Evolutionary conservation across 805 yeast species (phyloP).

Genomic region (Saturnispora silvae): DNA sequence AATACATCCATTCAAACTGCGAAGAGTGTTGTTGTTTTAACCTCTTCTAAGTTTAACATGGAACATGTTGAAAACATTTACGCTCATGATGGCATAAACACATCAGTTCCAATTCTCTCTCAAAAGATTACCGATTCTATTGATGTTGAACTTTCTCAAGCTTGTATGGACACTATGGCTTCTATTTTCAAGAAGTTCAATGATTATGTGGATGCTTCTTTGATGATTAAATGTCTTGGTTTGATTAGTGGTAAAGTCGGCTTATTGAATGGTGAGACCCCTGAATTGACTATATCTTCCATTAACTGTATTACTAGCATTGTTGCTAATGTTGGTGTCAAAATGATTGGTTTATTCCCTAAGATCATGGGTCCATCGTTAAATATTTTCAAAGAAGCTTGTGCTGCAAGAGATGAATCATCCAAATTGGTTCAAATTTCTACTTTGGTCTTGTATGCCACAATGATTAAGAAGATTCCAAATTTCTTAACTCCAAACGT

Average conservation of each 20-base stretch:
- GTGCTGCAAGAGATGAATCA: slow-evolving; percentile 20
- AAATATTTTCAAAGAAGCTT: slow-evolving; percentile 40
- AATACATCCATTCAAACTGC: slow-evolving; percentile 38
- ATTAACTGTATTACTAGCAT: slow-evolving; percentile 61
- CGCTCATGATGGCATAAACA: slow-evolving; percentile 41
- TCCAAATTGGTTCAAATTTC: slow-evolving; percentile 53
- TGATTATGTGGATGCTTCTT: slow-evolving; percentile 33
- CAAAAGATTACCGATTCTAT: slow-evolving; percentile 27
- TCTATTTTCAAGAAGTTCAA: slow-evolving; percentile 56
- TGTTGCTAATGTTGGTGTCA: slow-evolving; percentile 71
- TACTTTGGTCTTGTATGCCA: slow-evolving; percentile 57
- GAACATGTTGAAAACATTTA: slow-evolving; percentile 45
- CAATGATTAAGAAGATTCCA: slow-evolving; percentile 74
- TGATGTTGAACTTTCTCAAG: slow-evolving; percentile 49
- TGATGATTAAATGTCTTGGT: slow-evolving; percentile 39
- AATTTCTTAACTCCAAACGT: slow-evolving; percentile 67
- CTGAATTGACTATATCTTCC: slow-evolving; percentile 64
- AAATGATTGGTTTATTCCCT: slow-evolving; percentile 75
- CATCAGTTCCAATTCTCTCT: slow-evolving; percentile 41
- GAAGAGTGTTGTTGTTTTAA: slow-evolving; percentile 50
- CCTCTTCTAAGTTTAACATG: slow-evolving; percentile 56
- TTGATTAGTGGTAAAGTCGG: slow-evolving; percentile 42
- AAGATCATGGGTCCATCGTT: slow-evolving; percentile 71
- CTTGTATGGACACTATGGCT: slow-evolving; percentile 59
- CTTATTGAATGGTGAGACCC: slow-evolving; percentile 33